Base-by-base conservation (phyloP, 164 flowering plant genomes). In the Hamamelis virginiana region DNA sequence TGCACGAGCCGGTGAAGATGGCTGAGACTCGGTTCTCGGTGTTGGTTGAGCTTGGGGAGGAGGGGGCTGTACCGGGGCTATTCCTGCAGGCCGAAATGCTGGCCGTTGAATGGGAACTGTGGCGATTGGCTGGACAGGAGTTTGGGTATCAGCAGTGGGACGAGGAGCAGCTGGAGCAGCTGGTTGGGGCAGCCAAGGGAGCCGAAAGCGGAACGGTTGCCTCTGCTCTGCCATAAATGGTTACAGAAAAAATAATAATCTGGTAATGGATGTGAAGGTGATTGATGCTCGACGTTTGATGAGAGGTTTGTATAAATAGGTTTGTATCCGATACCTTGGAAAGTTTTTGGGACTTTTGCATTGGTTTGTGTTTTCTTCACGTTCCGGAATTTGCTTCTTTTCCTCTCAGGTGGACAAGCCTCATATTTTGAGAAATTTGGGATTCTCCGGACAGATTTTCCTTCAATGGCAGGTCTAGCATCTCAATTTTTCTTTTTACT, bases 181-280 rank as follows among this genome's bases (percentile, higher is more conserved):
- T 22, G 71, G 27, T 60, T 59, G 50, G 22, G 21, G n/a, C 43
- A 74, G 46, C 87, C 86, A 84, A 18, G 90, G 86, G 16, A 84
- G 74, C n/a, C 85, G 78, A 38, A 86, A 82, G 23, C 84, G 78
- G 53, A 77, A 84, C 33, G 65, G 59, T 65, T 70, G 81, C 52
- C 82, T 81, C 56, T 71, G 78, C 0, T 83, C 81, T 23, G 82
- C 65, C 87, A 83, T 85, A 9, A 51, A 4, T 59, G 56, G 52
- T 25, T 18, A 23, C n/a, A 48, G 43, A 19, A 4, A 4, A 51
- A 1, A 21, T 26, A 9, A 12, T 5, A 6, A 16, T 43, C 48
- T 55, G 52, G 10, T 19, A 9, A 15, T 25, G 25, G 19, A 19
- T 53, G 64, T 8, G 27, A 12, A 23, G 59, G 25, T 65, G 69